A percentile compares a stretch with the other conserved stretches of the same genome.
These are phyloP conservation scores for Aspergillus sp. DNA, from an alignment of 2,329 filamentous ascomycete species.

Conservation along the genomic window DNA sequence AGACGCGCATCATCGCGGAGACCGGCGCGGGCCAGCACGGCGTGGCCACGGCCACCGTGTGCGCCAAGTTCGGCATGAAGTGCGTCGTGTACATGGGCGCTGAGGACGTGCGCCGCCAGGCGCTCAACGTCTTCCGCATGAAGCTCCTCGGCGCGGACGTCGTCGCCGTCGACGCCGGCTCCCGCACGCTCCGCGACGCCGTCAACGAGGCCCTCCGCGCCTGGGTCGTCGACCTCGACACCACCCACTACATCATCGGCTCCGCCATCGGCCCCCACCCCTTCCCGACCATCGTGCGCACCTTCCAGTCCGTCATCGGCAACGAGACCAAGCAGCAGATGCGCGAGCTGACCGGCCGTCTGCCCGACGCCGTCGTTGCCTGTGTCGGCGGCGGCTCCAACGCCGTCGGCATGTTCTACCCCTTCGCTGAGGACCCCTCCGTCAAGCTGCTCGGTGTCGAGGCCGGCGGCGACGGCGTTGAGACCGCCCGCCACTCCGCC, in stretches of 20 bases:
- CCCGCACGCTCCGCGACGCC: conserved; percentile 75
- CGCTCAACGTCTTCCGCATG: conserved; percentile 97
- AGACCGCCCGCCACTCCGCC: conserved; percentile 81
- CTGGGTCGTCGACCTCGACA: conserved; percentile 90
- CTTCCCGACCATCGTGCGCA: conserved; percentile 94
- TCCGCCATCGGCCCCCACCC: conserved; percentile 97
- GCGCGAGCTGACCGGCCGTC: conserved; percentile 75
- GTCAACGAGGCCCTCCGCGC: conserved; percentile 94
- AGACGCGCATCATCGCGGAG: conserved; percentile 96
- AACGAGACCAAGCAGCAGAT: conserved; percentile 93
- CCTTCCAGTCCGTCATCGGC: conserved; percentile 95
- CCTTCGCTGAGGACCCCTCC: conserved; percentile 78
- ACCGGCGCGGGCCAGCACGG: conserved; percentile 97
- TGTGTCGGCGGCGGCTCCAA: conserved; percentile 96
- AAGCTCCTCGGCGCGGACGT: conserved; percentile 92
- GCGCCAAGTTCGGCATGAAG: conserved; percentile 96
- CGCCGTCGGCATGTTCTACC: conserved; percentile 97
- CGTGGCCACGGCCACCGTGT: conserved; percentile 95
- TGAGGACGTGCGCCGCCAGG: conserved; percentile 93
- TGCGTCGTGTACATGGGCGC: conserved; percentile 99
- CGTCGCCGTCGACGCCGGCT: conserved; percentile 87
- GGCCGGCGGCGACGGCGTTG: conserved; percentile 87
- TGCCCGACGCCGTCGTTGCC: conserved; percentile 93
- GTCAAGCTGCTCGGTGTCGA: conserved; percentile 93
- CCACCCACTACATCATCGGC: conserved; percentile 97